phyloP scores from a whole-genome alignment of 2,329 filamentous ascomycete genomes.

The Lachnellula cervina region DNA sequence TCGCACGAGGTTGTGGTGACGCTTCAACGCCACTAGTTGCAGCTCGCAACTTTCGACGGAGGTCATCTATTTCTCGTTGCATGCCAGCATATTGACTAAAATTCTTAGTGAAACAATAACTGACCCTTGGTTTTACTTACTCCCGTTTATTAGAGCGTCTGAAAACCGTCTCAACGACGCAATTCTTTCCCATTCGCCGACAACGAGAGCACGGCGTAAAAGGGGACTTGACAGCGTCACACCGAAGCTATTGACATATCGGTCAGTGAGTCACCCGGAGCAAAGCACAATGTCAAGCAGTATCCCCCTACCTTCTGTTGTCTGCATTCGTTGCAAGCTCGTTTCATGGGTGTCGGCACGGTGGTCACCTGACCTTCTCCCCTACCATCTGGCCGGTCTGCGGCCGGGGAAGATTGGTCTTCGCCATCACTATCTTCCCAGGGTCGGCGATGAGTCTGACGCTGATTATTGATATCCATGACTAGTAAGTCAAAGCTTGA shows the following conservation, averaged over 20 bases:
- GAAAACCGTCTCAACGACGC: slow-evolving; percentile 65
- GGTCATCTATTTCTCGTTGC: slow-evolving; percentile 52
- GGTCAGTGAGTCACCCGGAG: neutral
- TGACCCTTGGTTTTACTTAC: neutral
- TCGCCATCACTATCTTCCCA: no score
- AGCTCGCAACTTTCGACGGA: slow-evolving; percentile 43
- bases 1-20: neutral
- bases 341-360: slow-evolving; percentile 38
- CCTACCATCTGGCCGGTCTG: no score
- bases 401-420: no score
- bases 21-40: slow-evolving; percentile 39
- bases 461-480: no score
- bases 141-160: slow-evolving; percentile 60
- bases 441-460: no score
- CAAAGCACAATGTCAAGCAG: neutral
- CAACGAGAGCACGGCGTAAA: slow-evolving; percentile 59
- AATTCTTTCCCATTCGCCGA: slow-evolving; percentile 56
- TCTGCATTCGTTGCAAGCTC: slow-evolving; percentile 64
- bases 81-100: slow-evolving; percentile 57
- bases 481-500: no score
- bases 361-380: neutral
- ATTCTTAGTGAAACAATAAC: neutral
- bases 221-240: slow-evolving; percentile 61
- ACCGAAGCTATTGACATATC: slow-evolving; percentile 48
- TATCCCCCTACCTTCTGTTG: slow-evolving; percentile 56